Percentiles rank a stretch among this genome's conserved stretches.
These are phyloP conservation scores for Trichocladium uniseriatum DNA, from an alignment of 495 filamentous ascomycete genomes.

Conservation along the genomic window DNA sequence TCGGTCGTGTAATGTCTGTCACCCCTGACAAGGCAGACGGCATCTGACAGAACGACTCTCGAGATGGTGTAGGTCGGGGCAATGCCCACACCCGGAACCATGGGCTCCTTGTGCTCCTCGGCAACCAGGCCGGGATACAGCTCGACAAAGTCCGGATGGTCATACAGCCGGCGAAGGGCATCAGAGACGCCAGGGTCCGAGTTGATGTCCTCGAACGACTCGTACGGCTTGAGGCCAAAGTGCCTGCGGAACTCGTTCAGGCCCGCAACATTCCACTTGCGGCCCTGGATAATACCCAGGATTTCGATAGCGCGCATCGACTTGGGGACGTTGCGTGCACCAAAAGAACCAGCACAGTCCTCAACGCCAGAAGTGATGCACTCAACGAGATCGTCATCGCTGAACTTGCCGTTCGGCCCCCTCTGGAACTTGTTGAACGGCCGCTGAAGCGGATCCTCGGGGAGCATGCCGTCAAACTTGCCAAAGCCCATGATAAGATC, in stretches of 20 bases:
- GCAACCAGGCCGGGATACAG: constrained; percentile 75
- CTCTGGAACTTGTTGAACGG: constrained; percentile 56
- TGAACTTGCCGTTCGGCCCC: constrained; percentile 48
- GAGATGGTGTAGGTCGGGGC: constrained; percentile 76
- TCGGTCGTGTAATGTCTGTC: constrained; percentile 76
- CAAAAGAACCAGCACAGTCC: constrained; percentile 53
- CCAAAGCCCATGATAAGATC: constrained; percentile 52
- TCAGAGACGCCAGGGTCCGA: constrained; percentile 63
- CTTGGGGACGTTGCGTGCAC: constrained; percentile 64
- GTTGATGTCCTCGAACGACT: constrained; percentile 81
- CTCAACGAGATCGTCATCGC: constrained; percentile 59
- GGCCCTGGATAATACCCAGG: constrained; percentile 75
- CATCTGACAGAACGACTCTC: constrained; percentile 75
- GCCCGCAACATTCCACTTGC: constrained; percentile 72
- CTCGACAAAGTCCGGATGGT: constrained; percentile 61
- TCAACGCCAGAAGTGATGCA: constrained; percentile 59
- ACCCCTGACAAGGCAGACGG: constrained; percentile 73
- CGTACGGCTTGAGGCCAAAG: constrained; percentile 65
- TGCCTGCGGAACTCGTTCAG: constrained; percentile 83
- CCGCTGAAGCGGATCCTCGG: constrained; percentile 54
- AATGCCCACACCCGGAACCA: constrained; percentile 71
- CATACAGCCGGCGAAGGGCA: constrained; percentile 65
- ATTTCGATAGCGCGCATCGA: constrained; percentile 71
- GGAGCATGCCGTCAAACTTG: constrained; percentile 50
- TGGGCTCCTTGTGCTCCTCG: constrained; percentile 66